phyloP scores from a whole-genome alignment of 2,329 filamentous ascomycete species.

The Aaosphaeria pasadenensis region DNA sequence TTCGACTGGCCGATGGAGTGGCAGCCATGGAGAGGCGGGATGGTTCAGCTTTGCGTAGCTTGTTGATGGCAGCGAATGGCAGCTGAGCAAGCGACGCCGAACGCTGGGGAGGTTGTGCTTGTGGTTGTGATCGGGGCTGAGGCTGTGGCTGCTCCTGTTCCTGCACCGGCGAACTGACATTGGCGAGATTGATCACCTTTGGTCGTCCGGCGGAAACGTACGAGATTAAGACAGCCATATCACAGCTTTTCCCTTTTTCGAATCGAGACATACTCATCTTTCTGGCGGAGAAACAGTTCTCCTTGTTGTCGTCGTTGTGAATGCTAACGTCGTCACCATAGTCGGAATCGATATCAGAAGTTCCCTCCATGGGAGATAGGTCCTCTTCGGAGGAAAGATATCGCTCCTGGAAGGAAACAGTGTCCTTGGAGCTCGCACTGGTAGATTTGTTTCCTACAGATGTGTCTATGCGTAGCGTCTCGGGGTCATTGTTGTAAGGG shows the following conservation, averaged over 20 bases:
- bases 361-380: conserved; percentile 32
- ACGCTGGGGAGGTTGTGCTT: conserved; percentile 16
- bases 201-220: conserved; percentile 37
- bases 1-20: conserved; percentile 15
- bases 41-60: conserved; percentile 23
- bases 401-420: conserved; percentile 29
- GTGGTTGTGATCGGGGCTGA: neutral
- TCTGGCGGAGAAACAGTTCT: conserved; percentile 21
- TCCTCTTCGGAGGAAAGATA: conserved; percentile 40
- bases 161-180: conserved; percentile 12
- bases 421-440: conserved; percentile 16
- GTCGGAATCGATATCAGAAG: conserved; percentile 12
- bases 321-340: conserved; percentile 21
- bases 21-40: conserved; percentile 24
- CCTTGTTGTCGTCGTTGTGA: conserved; percentile 24
- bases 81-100: conserved; percentile 33
- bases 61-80: conserved; percentile 25
- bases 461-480: conserved; percentile 33
- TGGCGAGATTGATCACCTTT: conserved; percentile 35
- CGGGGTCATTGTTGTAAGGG: conserved; percentile 31
- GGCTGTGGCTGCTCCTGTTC: neutral
- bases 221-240: conserved; percentile 36
- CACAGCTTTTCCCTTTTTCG: conserved; percentile 33
- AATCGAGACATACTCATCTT: conserved; percentile 31
- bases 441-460: conserved; percentile 14